Percentiles rank a stretch among this genome's conserved stretches.
phyloP scores from a whole-genome alignment of 225 moss, liverwort and hornwort species.

The Physcomitrium patens region DNA sequence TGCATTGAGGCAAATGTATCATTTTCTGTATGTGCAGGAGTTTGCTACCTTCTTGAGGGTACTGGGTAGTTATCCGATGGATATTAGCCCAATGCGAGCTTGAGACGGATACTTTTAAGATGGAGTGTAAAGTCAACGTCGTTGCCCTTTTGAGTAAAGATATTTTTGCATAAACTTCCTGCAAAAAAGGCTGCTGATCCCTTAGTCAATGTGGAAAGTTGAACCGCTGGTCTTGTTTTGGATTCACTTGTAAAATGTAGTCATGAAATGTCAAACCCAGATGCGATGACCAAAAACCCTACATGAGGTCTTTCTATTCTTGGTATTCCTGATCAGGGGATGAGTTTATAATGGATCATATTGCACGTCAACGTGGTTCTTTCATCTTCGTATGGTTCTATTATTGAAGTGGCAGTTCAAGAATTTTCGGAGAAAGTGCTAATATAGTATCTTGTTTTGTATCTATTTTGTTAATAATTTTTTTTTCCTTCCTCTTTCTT shows the following conservation, averaged over 20 bases:
- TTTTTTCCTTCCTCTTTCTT: too few relatives aligned
- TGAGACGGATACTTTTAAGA: slow-evolving; percentile 33
- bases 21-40: slow-evolving; percentile 62
- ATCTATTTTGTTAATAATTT: too few relatives aligned
- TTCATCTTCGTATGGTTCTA: too few relatives aligned
- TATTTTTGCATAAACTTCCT: slow-evolving; percentile 23
- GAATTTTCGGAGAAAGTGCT: too few relatives aligned
- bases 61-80: slow-evolving; percentile 97
- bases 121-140: slow-evolving; percentile 27
- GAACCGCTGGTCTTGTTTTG: slow-evolving; percentile 14
- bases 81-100: slow-evolving; percentile 71
- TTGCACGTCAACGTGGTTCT: too few relatives aligned
- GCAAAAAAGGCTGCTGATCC: slow-evolving; percentile 3
- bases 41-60: slow-evolving; percentile 97
- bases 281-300: background rate
- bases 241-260: slow-evolving; percentile 7
- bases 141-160: slow-evolving; percentile 21
- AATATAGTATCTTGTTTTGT: too few relatives aligned
- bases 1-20: slow-evolving; percentile 9
- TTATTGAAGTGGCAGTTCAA: too few relatives aligned
- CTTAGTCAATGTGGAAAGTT: background rate
- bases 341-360: too few relatives aligned
- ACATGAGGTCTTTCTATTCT: too few relatives aligned
- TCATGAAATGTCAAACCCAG: background rate
- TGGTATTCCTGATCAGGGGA: too few relatives aligned